phyloP scores from a whole-genome alignment of 2,329 filamentous ascomycete species.

The Neophaeococcomyces aloes region DNA sequence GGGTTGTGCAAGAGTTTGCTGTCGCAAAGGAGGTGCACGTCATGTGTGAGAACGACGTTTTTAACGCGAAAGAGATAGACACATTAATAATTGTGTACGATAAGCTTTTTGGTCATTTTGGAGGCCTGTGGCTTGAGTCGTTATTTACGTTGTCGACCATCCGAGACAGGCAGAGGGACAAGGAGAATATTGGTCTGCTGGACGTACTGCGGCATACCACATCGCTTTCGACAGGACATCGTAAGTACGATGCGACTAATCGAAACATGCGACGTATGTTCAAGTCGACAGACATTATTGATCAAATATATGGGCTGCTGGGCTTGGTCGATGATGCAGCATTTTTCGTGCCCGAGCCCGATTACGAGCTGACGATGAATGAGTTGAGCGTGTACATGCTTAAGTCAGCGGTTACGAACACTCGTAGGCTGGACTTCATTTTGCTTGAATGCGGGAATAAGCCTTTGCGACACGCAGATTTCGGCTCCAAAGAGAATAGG shows the following conservation, averaged over 20 bases:
- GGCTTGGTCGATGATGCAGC: not conserved
- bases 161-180: not conserved
- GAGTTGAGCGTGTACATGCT: not conserved
- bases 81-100: not conserved
- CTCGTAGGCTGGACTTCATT: not conserved
- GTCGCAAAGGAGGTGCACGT: conserved; percentile 16
- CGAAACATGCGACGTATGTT: not conserved
- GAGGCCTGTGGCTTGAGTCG: not conserved
- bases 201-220: not conserved
- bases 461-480: not conserved
- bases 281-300: not conserved
- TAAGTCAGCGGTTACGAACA: not conserved
- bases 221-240: no score
- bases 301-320: not conserved
- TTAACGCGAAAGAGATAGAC: not conserved
- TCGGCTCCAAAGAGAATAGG: not conserved
- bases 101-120: not conserved
- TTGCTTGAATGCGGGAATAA: not conserved
- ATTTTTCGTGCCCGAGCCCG: not conserved
- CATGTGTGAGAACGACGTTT: conserved; percentile 12
- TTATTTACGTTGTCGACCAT: not conserved
- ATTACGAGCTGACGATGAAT: not conserved
- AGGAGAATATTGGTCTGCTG: not conserved
- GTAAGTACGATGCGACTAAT: no score
- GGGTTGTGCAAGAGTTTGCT: conserved; percentile 23